Base-by-base conservation (phyloP, 176 grass and related monocot genomes). In the Bolboschoenus planiculmis region DNA sequence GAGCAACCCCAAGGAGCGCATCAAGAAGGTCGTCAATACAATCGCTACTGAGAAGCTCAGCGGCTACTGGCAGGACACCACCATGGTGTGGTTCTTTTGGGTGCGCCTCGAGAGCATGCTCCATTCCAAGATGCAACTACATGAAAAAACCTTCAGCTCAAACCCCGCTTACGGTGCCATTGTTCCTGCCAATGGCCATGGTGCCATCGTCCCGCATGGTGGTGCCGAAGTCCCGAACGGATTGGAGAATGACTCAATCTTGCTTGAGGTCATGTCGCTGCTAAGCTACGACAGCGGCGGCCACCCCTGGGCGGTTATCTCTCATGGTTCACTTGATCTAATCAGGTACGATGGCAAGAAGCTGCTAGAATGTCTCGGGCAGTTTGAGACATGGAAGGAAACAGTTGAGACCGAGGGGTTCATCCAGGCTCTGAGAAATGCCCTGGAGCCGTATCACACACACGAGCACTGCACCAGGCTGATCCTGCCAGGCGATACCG, bases 11-110 rank as follows among this genome's bases (percentile, higher is more conserved):
- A 83, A 83, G 80, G 84, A 90, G 16, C 57, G 80, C 0, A 51
- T 90, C 67, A 83, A 63, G 79, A 86, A 74, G 84, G 40, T 44
- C 5, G 33, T 76, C 10, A 39, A 1, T 10, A 13, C 13, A 21
- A 81, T 90, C 24, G 34, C 29, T 0, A 10, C n/a, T 0, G 88
- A 90, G 72, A 86, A 86, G 84, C 84, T 90, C 40, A 86, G 88
- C 50, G 31, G 88, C 1, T 86, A 86, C 81, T 90, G 88, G 88
- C 60, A 81, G 23, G 72, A 90, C 30, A 24, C 53, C 42, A 58
- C 27, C 70, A 90, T 86, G 88, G 15, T 86, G 3, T 90, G 88
- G 88, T 90, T 90, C 62, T 90, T 90, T 62, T 90, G 88, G 88
- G 84, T 84, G 37, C 80, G 88, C 36, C 84, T 90, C 14, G 88